Evolutionary conservation across 768 basidiomycete species (phyloP), one percentile per base, ranked within the genome.

Genomic region (Podaxis sp.): DNA sequence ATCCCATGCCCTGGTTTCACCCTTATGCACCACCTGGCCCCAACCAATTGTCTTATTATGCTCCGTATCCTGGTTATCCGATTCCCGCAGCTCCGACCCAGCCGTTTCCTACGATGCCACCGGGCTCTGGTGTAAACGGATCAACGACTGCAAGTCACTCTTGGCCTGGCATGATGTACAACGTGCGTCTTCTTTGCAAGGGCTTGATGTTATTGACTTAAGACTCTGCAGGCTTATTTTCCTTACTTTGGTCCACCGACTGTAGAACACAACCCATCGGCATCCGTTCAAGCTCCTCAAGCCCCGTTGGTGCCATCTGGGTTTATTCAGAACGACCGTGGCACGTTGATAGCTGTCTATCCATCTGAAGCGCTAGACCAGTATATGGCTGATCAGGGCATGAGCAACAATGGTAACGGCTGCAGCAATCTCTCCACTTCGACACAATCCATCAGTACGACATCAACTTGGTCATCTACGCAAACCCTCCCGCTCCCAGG

Each of bases 321-420:
- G 1, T 91, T 90, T 68, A 83, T 89, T 58, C 88, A 90, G 64
- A 85, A 86, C 59, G 87, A 89, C 60, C 86, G 88, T 56, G 88
- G 90, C 4, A 84, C 84, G n/a, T 77, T 91, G 30, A 83, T 90
- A 46, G 82, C 90, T 24, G 81, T 90, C 36, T 91, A 91, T 69
- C 83, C 82, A 26, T 85, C 85, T 2, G 89, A 91, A 51, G 88
- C 85, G 1, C 79, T 90, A 28, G 83, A 88, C 65, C 84, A 85
- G 58, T 90, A 90, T 66, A 86, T 90, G 84, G 71, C 86, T 24
- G 48, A 46, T 38, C 61, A 62, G 20, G 38, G 37, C 37, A 48
- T 20, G 28, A 36, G 36, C n/a, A 40, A 4, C 20, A 51, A 12
- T 15, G 75, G 77, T 54, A 40, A n/a, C 12, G 75, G 77, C 53